Percentiles rank a stretch among this genome's conserved stretches.
Evolutionary conservation across 768 basidiomycete genomes (phyloP).

Genomic region (Coprinopsis strossmayeri): DNA sequence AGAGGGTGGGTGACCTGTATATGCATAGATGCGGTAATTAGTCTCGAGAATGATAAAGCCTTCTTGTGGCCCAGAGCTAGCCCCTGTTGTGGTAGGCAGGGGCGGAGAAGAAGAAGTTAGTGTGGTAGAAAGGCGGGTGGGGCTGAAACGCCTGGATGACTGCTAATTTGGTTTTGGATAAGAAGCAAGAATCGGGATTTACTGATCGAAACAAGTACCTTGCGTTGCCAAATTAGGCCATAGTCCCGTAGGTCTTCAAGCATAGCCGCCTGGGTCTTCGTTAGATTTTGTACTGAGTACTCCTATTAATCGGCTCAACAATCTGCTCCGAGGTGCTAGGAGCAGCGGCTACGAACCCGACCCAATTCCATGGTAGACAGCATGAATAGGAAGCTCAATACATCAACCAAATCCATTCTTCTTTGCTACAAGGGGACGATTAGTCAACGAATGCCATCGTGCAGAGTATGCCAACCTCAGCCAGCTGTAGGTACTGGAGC

Average conservation of each 20-base stretch:
- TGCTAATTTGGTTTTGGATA: slow-evolving; percentile 34
- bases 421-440: slow-evolving; percentile 50
- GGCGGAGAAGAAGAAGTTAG: slow-evolving; percentile 87
- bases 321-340: slow-evolving; percentile 10
- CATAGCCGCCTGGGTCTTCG: slow-evolving; percentile 78
- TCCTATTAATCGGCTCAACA: slow-evolving; percentile 44
- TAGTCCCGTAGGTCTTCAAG: slow-evolving; percentile 91
- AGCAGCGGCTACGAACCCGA: slow-evolving; percentile 42
- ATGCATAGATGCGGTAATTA: slow-evolving; percentile 97
- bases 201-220: slow-evolving; percentile 34
- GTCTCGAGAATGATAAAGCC: slow-evolving; percentile 97
- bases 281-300: slow-evolving; percentile 80
- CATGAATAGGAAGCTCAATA: slow-evolving; percentile 94
- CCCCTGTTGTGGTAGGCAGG: slow-evolving; percentile 57
- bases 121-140: slow-evolving; percentile 91
- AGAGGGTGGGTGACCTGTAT: slow-evolving; percentile 62
- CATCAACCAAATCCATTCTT: slow-evolving; percentile 88
- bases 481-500: slow-evolving; percentile 82
- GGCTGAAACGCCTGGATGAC: slow-evolving; percentile 78
- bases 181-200: slow-evolving; percentile 18
- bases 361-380: slow-evolving; percentile 95
- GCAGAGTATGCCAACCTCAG: slow-evolving; percentile 50
- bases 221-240: slow-evolving; percentile 86
- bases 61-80: slow-evolving; percentile 55
- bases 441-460: slow-evolving; percentile 14